A percentile compares a stretch with the other conserved stretches of the same genome.
Evolutionary conservation across 2,329 filamentous ascomycete genomes (phyloP).

Genomic region (Magnaporthiopsis rhizophila): DNA sequence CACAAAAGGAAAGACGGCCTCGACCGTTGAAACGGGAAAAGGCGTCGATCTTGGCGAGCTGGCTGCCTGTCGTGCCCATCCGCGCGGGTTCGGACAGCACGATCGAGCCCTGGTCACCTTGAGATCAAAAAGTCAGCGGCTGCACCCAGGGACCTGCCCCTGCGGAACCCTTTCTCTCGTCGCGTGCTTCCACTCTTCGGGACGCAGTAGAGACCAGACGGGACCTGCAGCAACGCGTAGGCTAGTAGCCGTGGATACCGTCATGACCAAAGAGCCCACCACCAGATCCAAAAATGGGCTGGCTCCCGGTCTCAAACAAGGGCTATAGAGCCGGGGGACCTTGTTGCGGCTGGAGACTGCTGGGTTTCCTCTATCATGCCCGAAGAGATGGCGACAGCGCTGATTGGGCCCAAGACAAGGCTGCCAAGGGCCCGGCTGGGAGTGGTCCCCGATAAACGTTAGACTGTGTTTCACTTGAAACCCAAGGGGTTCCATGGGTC

Average conservation of each 20-base stretch:
- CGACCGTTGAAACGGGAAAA: slow-evolving; percentile 1
- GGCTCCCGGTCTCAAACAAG: slow-evolving; percentile 21
- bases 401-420: slow-evolving; percentile 26
- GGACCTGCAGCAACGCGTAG: background rate
- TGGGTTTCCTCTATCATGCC: slow-evolving; percentile 20
- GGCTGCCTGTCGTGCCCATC: background rate
- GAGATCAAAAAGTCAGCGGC: background rate
- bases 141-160: background rate
- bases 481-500: slow-evolving; percentile 18
- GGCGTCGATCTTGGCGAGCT: background rate
- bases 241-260: background rate
- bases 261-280: slow-evolving; percentile 11
- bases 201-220: background rate
- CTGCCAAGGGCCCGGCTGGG: slow-evolving; percentile 21
- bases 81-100: slow-evolving; percentile 1
- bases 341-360: slow-evolving; percentile 14
- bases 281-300: slow-evolving; percentile 9
- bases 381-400: slow-evolving; percentile 10
- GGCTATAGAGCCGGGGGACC: background rate
- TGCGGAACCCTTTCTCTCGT: background rate
- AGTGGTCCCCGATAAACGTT: slow-evolving; percentile 21
- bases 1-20: background rate
- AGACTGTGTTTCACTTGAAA: slow-evolving; percentile 37
- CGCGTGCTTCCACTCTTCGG: background rate
- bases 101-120: slow-evolving; percentile 2